Base-by-base conservation (phyloP, 306 rosid species). In the Quillaja saponaria region DNA sequence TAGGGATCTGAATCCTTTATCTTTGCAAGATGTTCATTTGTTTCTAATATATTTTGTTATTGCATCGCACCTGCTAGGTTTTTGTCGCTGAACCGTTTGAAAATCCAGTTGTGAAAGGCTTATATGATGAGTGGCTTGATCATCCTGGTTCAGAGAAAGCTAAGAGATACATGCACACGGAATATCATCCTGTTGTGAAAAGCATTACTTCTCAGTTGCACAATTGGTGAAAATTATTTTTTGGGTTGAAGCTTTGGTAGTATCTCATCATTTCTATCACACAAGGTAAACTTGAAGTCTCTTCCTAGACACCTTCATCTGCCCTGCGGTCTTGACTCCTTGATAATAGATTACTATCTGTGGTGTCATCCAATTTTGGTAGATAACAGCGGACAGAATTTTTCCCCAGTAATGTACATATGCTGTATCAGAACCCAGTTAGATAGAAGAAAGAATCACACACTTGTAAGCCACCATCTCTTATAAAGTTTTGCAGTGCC, bases 141-240 rank as follows among this genome's bases (percentile, higher is more conserved):
- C 81, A 84, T 60, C 89, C 96, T 46, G 94, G 95, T 39, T 92
- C 96, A n/a, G 89, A 86, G 72, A 84, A 89, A 75, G 95, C 99
- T 10, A 81, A 71, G 84, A 85, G 76, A 67, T 67, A 79, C 72
- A 57, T 85, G 80, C 94, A 80, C 74, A 92, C 95, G 42, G 87
- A 81, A 62, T 92, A 92, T 66, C 96, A 85, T 64, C 87, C 84
- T 35, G 62, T 92, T 56, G 85, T 83, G 55, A 92, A 92, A 86
- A 89, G 94, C 83, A 75, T 89, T 52, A 83, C 95, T 67, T 78
- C 99, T 49, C 96, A 89, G 79, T 81, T 92, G 78, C 82, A 85
- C 58, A 80, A 84, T 78, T 92, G 99, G 99, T 92, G 81, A 80
- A 61, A 61, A 21, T 35, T 34, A 52, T 44, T 63, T 28, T 14